Conservation (phyloP, 2,329 filamentous ascomycete species). For the Trichoderma polysporum region DNA sequence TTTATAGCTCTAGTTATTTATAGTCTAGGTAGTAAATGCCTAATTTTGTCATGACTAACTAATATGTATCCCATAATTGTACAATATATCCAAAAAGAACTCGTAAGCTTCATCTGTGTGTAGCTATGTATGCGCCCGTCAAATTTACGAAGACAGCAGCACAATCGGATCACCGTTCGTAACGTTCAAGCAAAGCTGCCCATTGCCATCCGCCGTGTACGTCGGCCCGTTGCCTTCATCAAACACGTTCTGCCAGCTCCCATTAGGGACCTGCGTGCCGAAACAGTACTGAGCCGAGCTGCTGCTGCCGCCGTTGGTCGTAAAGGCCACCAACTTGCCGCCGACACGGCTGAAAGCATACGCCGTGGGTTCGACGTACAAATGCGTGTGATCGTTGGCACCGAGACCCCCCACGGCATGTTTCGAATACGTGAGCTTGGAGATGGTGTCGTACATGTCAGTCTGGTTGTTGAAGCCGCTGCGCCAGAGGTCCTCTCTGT, state of each 20-base stretch:
- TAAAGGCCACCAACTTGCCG: conserved; percentile 46
- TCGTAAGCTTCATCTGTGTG: background rate
- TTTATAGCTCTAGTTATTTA: background rate
- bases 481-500: conserved; percentile 60
- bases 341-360: conserved; percentile 48
- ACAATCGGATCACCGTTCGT: conserved; percentile 46
- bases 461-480: conserved; percentile 47
- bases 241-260: conserved; percentile 43
- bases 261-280: conserved; percentile 38
- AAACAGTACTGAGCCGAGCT: conserved; percentile 43
- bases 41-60: background rate
- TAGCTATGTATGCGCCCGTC: background rate
- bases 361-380: conserved; percentile 42
- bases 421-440: conserved; percentile 45
- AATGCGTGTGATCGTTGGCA: conserved; percentile 44
- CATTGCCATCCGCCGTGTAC: conserved; percentile 40
- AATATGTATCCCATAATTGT: background rate
- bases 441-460: conserved; percentile 48
- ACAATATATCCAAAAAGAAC: background rate
- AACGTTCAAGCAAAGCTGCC: conserved; percentile 42
- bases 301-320: conserved; percentile 43
- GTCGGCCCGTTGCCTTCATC: conserved; percentile 31
- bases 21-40: background rate
- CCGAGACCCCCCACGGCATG: conserved; percentile 45
- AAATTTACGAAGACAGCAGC: conserved; percentile 26